These are phyloP conservation scores for Brettanomyces naardenensis DNA, from an alignment of 805 yeast genomes.

Conservation along the genomic window DNA sequence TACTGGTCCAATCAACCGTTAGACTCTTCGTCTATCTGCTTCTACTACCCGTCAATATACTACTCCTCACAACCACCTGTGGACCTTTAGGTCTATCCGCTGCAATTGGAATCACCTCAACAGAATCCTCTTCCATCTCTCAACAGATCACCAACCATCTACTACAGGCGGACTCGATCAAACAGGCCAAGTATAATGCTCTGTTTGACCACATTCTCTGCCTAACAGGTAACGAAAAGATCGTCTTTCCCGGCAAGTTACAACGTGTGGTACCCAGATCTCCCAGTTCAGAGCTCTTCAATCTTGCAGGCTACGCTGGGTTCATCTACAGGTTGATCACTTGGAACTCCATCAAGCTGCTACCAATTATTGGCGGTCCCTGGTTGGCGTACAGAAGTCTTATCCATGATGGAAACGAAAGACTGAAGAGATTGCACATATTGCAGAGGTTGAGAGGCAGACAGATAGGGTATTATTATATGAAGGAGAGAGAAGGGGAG, in stretches of 20 bases:
- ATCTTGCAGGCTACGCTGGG: conserved; percentile 3
- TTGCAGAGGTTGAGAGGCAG: conserved; percentile 19
- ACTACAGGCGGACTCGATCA: neutral
- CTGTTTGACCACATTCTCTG: conserved; percentile 15
- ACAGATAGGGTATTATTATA: conserved; percentile 16
- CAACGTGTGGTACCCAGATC: conserved; percentile 22
- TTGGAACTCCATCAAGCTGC: conserved; percentile 11
- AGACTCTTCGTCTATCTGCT: conserved; percentile 11
- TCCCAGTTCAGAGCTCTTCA: conserved; percentile 16
- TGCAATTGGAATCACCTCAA: conserved; percentile 17
- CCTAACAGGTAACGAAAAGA: conserved; percentile 17
- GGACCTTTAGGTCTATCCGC: conserved; percentile 23
- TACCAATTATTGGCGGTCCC: conserved; percentile 21
- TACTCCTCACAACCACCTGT: conserved; percentile 12
- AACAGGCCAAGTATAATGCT: conserved; percentile 1
- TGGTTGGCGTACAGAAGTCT: conserved; percentile 13
- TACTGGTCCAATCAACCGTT: conserved; percentile 14
- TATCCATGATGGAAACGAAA: conserved; percentile 10
- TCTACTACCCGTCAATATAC: conserved; percentile 18
- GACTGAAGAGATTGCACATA: conserved; percentile 17
- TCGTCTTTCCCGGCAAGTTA: conserved; percentile 27
- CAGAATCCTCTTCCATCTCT: conserved; percentile 16
- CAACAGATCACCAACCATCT: neutral
- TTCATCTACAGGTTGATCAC: conserved; percentile 3
- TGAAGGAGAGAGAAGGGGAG: conserved; percentile 28